Percentiles rank a stretch among this genome's conserved stretches.
Conservation (phyloP, 208 protist species). For the Leishmania amazonensis region DNA sequence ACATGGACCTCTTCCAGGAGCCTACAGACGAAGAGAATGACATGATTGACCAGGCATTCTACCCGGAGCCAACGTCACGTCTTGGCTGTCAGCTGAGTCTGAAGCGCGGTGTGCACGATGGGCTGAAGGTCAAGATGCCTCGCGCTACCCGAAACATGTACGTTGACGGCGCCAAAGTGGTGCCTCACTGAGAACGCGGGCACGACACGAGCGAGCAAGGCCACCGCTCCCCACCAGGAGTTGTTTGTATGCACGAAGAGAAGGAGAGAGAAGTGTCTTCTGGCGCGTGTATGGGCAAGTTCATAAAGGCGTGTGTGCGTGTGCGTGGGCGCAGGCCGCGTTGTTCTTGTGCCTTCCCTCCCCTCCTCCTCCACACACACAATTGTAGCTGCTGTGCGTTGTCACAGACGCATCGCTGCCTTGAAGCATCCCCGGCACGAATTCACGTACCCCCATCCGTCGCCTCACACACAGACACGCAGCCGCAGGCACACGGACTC, state of each 20-base stretch:
- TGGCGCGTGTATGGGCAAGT: background rate
- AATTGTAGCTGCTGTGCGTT: too few species aligned
- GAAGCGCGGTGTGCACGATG: slow-evolving; percentile 72
- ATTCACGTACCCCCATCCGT: too few species aligned
- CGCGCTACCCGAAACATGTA: slow-evolving; percentile 93
- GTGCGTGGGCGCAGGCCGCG: background rate
- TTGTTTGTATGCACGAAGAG: background rate
- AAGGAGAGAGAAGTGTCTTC: background rate
- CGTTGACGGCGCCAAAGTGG: slow-evolving; percentile 85
- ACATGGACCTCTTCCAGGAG: slow-evolving; percentile 89
- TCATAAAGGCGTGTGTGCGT: background rate
- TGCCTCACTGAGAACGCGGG: slow-evolving; percentile 55
- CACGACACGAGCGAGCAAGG: background rate
- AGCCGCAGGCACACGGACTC: background rate
- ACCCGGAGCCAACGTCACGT: slow-evolving; percentile 79
- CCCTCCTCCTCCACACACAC: background rate
- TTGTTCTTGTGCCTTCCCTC: background rate
- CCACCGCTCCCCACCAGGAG: background rate
- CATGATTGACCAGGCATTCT: slow-evolving; percentile 93
- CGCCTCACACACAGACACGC: background rate
- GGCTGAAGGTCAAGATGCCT: slow-evolving; percentile 77
- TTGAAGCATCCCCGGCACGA: too few species aligned
- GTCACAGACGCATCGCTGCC: too few species aligned
- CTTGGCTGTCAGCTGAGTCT: slow-evolving; percentile 89
- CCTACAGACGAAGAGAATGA: slow-evolving; percentile 95